Evolutionary conservation across 1,139 yeast genomes (phyloP), one percentile per base, ranked within the genome.

Genomic region (Yamadazyma taylorii): DNA sequence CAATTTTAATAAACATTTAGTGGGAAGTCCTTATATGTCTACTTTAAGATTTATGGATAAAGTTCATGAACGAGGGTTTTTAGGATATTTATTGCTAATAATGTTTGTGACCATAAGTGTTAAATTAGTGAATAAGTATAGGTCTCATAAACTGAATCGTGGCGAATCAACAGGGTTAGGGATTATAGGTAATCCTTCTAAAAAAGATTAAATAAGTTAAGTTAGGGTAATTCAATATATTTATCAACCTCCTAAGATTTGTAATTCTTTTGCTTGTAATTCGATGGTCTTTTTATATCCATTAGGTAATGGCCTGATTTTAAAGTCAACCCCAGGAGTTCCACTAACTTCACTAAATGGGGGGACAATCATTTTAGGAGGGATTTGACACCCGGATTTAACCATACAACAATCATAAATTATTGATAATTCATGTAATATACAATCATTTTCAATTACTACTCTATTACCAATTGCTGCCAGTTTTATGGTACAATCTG

Each of bases 401-500:
- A 85, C 63, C 9, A 77, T 52, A 27, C 81, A 81, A 47, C 86
- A 79, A 48, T 83, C 89, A 46, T 79, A 77, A 23, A 85, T 61
- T n/a, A 79, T 69, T 5, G 75, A 63, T 36, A 69, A 60, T 41
- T 68, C 63, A 8, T 75, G 66, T 17, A 76, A 45, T 0, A 40
- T 34, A 41, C 77, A 72, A 27, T 62, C 46, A 0, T 51, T 46
- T 19, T 75, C 89, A 4, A 85, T 62, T 8, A 63, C 45, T 22
- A 84, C 85, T 36, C 85, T 56, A 42, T 66, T 70, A 1, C 90
- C 92, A 11, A 85, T 69, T 32, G 61, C 65, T 2, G 75, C 76
- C 58, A 73, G 69, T 15, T 65, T 57, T 1, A 82, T 50, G 4
- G 37, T 42, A 7, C 75, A 51, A 29, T 61, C 54, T 4, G 47